Evolutionary conservation across 1,284 basidiomycete genomes (phyloP).

Genomic region (Sanghuangporus sanghuang): DNA sequence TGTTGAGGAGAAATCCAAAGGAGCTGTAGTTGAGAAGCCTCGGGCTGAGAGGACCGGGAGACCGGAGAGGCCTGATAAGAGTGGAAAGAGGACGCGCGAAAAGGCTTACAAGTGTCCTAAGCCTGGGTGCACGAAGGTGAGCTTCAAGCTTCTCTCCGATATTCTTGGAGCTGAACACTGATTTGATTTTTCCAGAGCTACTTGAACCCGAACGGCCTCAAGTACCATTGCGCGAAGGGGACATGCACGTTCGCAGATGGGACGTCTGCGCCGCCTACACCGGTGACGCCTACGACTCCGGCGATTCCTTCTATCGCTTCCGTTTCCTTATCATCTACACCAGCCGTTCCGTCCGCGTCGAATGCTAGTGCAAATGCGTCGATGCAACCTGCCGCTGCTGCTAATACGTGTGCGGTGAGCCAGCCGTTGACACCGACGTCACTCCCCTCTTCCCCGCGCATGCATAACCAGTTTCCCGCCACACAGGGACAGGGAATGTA

Average conservation of each 20-base stretch:
- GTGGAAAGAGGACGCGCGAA: slow-evolving; percentile 23
- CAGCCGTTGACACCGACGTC: not conserved
- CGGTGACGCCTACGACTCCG: not conserved
- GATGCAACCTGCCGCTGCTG: too few relatives aligned
- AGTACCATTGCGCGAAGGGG: slow-evolving; percentile 59
- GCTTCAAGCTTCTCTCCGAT: not conserved
- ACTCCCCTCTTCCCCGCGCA: not conserved
- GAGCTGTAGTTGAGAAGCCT: not conserved
- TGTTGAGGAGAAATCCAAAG: not conserved
- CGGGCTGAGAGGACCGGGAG: not conserved
- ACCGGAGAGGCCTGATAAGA: slow-evolving; percentile 10
- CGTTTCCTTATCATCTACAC: not conserved
- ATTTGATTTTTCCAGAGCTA: slow-evolving; percentile 30
- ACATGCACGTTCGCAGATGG: slow-evolving; percentile 37
- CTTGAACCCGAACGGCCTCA: slow-evolving; percentile 58
- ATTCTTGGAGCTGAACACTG: slow-evolving; percentile 12
- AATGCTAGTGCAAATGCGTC: not conserved
- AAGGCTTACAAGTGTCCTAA: slow-evolving; percentile 35
- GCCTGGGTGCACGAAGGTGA: slow-evolving; percentile 38
- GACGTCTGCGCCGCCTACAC: not conserved
- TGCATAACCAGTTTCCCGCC: not conserved
- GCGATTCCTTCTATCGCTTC: not conserved
- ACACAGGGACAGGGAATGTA: not conserved
- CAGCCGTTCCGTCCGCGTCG: not conserved
- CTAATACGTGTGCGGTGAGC: not conserved